Conservation (phyloP, 768 basidiomycete species). For the Boletus reticulatus region DNA sequence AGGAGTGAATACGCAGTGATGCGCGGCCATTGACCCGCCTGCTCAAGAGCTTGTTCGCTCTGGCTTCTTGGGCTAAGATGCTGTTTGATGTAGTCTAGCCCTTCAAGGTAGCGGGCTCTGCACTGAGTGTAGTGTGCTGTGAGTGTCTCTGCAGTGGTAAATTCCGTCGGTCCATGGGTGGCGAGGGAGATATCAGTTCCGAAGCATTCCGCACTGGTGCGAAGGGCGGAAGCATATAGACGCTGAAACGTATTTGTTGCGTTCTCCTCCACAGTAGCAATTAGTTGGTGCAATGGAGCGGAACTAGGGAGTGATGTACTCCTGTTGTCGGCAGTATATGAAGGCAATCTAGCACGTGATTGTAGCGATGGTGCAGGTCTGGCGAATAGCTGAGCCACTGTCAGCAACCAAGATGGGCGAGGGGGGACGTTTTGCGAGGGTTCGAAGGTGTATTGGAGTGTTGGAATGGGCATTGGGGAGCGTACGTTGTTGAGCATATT, state of each 20-base stretch:
- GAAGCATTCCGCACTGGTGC: constrained; percentile 4
- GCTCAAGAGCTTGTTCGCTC: constrained; percentile 16
- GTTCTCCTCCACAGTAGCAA: neutral
- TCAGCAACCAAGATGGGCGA: neutral
- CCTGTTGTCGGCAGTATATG: neutral
- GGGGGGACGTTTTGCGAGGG: neutral
- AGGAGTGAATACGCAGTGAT: constrained; percentile 32
- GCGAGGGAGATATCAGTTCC: neutral
- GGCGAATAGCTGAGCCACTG: neutral
- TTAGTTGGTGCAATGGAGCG: constrained; percentile 1
- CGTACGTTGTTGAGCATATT: neutral
- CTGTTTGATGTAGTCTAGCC: neutral
- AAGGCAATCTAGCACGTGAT: neutral
- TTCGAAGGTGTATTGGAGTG: constrained; percentile 4
- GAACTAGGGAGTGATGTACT: neutral
- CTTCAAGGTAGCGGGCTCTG: neutral
- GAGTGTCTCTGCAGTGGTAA: too few relatives aligned
- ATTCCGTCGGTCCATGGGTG: too few relatives aligned
- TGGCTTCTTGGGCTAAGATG: constrained; percentile 12
- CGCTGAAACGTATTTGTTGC: constrained; percentile 11
- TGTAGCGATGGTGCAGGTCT: constrained; percentile 1
- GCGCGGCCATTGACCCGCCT: constrained; percentile 38
- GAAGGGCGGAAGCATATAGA: neutral
- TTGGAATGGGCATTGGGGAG: neutral
- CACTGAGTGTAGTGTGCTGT: constrained; percentile 6